These are phyloP conservation scores for Colletotrichum truncatum DNA, from an alignment of 2,329 filamentous ascomycete genomes.

Conservation along the genomic window DNA sequence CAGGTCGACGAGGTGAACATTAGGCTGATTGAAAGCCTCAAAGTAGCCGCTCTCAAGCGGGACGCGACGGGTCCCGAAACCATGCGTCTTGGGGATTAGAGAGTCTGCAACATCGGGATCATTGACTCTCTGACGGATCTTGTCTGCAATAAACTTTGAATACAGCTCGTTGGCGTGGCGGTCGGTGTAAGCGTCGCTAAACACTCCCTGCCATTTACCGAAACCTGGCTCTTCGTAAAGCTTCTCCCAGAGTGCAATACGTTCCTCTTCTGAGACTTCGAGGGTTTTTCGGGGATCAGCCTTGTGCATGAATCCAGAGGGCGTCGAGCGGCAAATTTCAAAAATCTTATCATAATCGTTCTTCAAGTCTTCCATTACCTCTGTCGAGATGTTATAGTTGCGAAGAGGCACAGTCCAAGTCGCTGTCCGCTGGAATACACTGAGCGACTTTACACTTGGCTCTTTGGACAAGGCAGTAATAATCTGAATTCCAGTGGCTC, in stretches of 20 bases:
- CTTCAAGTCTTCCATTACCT: constrained; percentile 49
- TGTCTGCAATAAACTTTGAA: constrained; percentile 46
- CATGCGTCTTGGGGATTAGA: constrained; percentile 60
- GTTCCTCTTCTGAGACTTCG: constrained; percentile 39
- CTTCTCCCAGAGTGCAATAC: constrained; percentile 48
- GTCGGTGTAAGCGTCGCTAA: constrained; percentile 46
- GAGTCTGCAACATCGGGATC: constrained; percentile 58
- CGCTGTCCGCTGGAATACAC: constrained; percentile 40
- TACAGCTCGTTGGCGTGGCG: constrained; percentile 39
- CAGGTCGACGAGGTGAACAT: constrained; percentile 69
- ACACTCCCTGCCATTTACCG: constrained; percentile 42
- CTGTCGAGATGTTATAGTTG: constrained; percentile 43
- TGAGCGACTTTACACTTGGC: constrained; percentile 42
- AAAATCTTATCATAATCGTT: constrained; percentile 41
- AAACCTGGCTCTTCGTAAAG: constrained; percentile 49
- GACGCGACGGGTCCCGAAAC: constrained; percentile 49
- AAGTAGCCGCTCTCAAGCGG: constrained; percentile 70
- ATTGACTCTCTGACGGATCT: constrained; percentile 56
- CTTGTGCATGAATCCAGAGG: constrained; percentile 40
- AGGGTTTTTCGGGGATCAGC: constrained; percentile 43
- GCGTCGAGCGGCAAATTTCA: constrained; percentile 35
- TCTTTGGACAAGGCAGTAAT: constrained; percentile 33
- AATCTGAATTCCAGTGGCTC: constrained; percentile 44
- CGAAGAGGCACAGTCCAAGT: constrained; percentile 51
- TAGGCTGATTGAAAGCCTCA: constrained; percentile 62